Evolutionary conservation across 352 stramenopile genomes (phyloP).

Genomic region (Phytophthora vignae): DNA sequence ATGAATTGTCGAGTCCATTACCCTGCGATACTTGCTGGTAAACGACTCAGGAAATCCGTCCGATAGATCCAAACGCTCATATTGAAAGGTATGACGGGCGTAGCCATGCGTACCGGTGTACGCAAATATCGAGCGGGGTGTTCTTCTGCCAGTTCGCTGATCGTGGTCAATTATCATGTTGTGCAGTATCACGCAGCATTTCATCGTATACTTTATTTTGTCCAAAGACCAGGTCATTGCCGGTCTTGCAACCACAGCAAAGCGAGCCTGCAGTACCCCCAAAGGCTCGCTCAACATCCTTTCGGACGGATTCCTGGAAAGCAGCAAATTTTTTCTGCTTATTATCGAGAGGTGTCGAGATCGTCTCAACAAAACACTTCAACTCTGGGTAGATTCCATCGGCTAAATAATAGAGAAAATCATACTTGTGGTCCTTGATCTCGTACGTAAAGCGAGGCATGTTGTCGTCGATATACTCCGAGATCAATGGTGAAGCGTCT

Average conservation of each 20-base stretch:
- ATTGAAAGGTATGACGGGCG: neutral
- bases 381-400: too few species aligned
- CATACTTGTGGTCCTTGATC: neutral
- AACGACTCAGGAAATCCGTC: neutral
- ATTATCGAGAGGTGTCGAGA: neutral
- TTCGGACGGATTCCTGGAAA: neutral
- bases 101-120: neutral
- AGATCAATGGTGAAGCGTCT: slow-evolving; percentile 4
- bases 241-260: slow-evolving; percentile 3
- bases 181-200: neutral
- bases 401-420: too few species aligned
- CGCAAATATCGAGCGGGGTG: neutral
- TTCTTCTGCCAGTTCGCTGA: neutral
- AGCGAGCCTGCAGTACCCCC: neutral
- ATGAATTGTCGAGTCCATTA: neutral
- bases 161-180: slow-evolving; percentile 8
- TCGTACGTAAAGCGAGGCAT: slow-evolving; percentile 1
- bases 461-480: neutral
- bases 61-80: too few species aligned
- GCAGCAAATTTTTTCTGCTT: slow-evolving; percentile 5
- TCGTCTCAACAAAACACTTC: neutral
- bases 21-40: neutral
- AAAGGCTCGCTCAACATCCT: slow-evolving; percentile 4
- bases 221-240: neutral
- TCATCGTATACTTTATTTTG: neutral